Evolutionary conservation across 192 early-diverging fungal species (phyloP), one percentile per base, ranked within the genome.

Genomic region (Backusella circina): DNA sequence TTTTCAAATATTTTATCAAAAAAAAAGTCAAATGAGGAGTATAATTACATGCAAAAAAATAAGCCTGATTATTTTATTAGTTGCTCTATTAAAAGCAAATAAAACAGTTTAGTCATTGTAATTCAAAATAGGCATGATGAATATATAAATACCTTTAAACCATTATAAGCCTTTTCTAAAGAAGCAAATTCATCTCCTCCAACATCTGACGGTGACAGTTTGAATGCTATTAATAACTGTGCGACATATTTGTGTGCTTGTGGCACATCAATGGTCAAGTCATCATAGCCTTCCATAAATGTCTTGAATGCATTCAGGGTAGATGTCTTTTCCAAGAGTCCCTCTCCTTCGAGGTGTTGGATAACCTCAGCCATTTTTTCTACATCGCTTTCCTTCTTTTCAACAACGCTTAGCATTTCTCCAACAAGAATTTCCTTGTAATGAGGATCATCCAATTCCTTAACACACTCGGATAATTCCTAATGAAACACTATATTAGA

Each of bases 261-360:
- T 31, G 80, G 80, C 5, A 82, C 80, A 75, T 82, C 80, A 47
- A 82, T 82, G 2, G 69, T 78, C 44, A 82, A 67, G 72, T 82
- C 80, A 64, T 82, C 80, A 23, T 78, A 78, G 9, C 41, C 47
- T 32, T 77, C 80, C 76, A 82, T 78, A 61, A 82, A 78, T 23
- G 38, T 64, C 61, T 75, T 65, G 47, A 82, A 50, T 18, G 72
- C 80, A 26, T 81, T 50, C 28, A 68, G 30, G 28, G 31, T 77
- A 10, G 73, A 15, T 32, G 71, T 37, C 37, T 67, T 72, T 2
- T 65, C 35, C 7, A 82, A 71, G 21, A 75, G 44, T 5, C 39
- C 44, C 12, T 77, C 76, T 33, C 51, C 64, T n/a, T 77, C 31
- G 7, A 79, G 67, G 12, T 33, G 5, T 6, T 21, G 0, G 18